A percentile compares a stretch with the other conserved stretches of the same genome.
Evolutionary conservation across 345 rosid genomes (phyloP).

Genomic region (Syzygium aqueum): DNA sequence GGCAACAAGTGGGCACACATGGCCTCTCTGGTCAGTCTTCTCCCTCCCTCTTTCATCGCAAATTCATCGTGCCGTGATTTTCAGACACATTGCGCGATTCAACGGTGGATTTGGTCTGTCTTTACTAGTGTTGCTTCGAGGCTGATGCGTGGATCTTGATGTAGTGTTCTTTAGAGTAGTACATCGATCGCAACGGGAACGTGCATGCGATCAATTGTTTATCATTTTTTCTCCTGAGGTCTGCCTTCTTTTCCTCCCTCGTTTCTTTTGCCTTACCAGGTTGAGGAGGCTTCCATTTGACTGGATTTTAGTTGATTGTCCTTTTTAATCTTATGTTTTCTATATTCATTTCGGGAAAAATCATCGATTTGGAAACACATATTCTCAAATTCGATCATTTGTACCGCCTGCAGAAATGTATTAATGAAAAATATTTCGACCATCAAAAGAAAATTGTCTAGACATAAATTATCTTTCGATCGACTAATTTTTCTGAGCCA

Average conservation of each 20-base stretch:
- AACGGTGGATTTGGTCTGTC: background rate
- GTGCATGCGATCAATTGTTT: background rate
- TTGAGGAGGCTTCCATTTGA: background rate
- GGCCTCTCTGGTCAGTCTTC: conserved; percentile 66
- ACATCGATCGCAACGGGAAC: background rate
- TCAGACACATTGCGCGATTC: background rate
- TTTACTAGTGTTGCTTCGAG: too few relatives aligned
- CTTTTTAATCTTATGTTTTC: background rate
- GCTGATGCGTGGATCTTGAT: background rate
- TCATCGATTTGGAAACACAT: background rate
- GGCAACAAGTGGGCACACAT: conserved; percentile 98
- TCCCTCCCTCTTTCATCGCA: background rate
- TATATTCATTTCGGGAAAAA: background rate
- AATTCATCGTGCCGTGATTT: background rate
- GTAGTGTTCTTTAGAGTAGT: background rate
- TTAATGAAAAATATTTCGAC: background rate
- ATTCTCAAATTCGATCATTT: background rate
- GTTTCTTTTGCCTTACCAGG: background rate
- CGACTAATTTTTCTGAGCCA: background rate
- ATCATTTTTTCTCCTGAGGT: background rate
- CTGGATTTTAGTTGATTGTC: too few relatives aligned
- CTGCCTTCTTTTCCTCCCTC: background rate
- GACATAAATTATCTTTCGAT: background rate
- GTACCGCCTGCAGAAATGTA: background rate
- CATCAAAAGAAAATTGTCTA: background rate